Evolutionary conservation across 1,139 yeast species (phyloP), one percentile per base, ranked within the genome.

Genomic region (Yamadazyma friedrichii): DNA sequence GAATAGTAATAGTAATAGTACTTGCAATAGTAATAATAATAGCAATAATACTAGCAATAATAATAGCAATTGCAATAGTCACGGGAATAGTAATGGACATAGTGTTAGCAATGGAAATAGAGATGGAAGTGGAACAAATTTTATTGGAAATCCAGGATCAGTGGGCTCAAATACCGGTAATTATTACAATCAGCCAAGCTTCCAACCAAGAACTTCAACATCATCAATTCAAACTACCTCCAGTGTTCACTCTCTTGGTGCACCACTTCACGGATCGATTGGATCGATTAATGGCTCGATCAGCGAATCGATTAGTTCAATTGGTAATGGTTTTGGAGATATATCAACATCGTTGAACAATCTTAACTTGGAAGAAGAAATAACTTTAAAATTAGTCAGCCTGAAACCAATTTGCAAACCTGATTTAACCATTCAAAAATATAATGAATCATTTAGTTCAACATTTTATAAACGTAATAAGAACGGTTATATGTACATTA

Each of bases 401-500:
- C 36, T 32, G 26, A 40, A 35, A 38, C 40, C 40, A 2, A 13
- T 37, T 22, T 9, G 12, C 8, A 31, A 15, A 25, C 54, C 54
- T 1, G 37, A 35, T 9, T 32, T 51, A 3, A 34, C 41, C 9
- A 48, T 51, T n/a, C 50, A 47, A 28, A 51, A 50, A 33, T 51
- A 43, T 26, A 42, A 48, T 32, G 54, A 51, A 31, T 44, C 49
- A 3, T 51, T 51, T 33, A 49, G 53, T 43, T 62, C 68, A 8
- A 65, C 70, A 2, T 67, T 66, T 43, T 67, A 66, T 47, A 64
- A 62, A 43, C 48, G 73, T 30, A 66, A 66, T 36, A 43, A 50
- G 11, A 63, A 62, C 38, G 70, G 70, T 11, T 67, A 65, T 45
- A 67, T 67, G 73, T 67, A 66, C 45, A 63, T 62, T 12, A 54